These are phyloP conservation scores for Amauroascus verrucosus DNA, from an alignment of 2,329 filamentous ascomycete species.

Conservation along the genomic window DNA sequence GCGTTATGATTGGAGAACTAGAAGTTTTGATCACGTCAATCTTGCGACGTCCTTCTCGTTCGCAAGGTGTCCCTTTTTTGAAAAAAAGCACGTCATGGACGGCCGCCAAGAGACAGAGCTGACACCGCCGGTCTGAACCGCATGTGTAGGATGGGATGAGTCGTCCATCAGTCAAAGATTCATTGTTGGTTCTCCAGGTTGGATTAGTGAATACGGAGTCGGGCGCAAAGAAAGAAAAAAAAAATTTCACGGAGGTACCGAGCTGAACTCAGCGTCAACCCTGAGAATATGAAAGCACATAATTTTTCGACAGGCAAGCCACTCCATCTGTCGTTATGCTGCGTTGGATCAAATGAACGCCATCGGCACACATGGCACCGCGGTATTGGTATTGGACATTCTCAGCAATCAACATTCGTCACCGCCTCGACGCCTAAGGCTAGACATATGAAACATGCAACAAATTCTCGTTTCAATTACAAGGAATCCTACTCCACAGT, in stretches of 20 bases:
- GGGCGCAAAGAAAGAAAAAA: background rate
- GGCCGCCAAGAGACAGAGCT: background rate
- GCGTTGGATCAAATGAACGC: background rate
- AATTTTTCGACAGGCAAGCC: background rate
- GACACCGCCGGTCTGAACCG: background rate
- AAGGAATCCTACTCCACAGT: background rate
- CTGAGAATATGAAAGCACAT: background rate
- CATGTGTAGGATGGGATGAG: background rate
- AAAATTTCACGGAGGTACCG: background rate
- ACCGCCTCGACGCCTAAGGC: background rate
- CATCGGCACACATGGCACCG: background rate
- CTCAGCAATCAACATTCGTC: background rate
- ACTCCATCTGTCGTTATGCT: background rate
- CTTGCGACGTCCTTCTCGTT: background rate
- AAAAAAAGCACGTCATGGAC: background rate
- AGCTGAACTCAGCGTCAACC: too few species aligned
- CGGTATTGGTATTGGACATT: background rate
- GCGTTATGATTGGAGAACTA: background rate
- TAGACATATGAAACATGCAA: constrained; percentile 4
- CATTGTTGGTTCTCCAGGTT: background rate
- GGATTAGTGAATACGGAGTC: background rate
- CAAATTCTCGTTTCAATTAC: background rate
- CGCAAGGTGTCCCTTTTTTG: background rate
- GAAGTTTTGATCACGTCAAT: background rate
- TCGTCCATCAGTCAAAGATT: background rate